phyloP scores from a whole-genome alignment of 2,329 filamentous ascomycete genomes.

The Acrocalymma vagum region DNA sequence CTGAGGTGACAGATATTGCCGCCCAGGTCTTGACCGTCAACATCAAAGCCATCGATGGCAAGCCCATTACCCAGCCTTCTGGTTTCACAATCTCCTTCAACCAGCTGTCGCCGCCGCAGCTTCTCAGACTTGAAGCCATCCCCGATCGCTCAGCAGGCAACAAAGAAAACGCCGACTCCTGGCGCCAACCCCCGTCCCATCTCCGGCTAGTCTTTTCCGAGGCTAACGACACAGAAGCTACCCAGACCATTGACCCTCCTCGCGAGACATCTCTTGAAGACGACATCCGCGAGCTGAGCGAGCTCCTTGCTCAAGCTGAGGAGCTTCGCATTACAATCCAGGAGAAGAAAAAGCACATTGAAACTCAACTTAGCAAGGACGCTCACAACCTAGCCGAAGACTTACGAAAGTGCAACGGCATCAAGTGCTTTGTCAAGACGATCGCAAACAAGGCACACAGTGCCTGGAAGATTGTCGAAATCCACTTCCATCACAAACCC shows the following conservation, averaged over 20 bases:
- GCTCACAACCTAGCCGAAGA: conserved; percentile 47
- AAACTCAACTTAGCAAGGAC: conserved; percentile 38
- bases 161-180: conserved; percentile 39
- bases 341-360: conserved; percentile 45
- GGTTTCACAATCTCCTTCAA: conserved; percentile 52
- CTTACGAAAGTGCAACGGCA: conserved; percentile 52
- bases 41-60: conserved; percentile 50
- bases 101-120: conserved; percentile 44
- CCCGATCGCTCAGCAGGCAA: conserved; percentile 41
- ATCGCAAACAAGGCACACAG: conserved; percentile 46
- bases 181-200: conserved; percentile 46
- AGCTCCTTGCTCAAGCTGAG: conserved; percentile 48
- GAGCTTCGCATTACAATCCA: conserved; percentile 47
- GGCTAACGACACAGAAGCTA: conserved; percentile 15
- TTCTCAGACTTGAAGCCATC: conserved; percentile 44
- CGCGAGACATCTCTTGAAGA: conserved; percentile 39
- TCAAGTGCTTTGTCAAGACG: conserved; percentile 53
- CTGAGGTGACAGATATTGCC: conserved; percentile 32
- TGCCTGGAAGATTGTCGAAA: conserved; percentile 39
- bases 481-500: conserved; percentile 37
- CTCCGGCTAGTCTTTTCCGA: conserved; percentile 36
- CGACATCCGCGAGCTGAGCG: conserved; percentile 51
- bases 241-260: conserved; percentile 10
- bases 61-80: conserved; percentile 35
- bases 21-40: conserved; percentile 50